These are phyloP conservation scores for Helicostylum pulchrum DNA, from an alignment of 192 early-diverging fungal genomes.

Conservation along the genomic window DNA sequence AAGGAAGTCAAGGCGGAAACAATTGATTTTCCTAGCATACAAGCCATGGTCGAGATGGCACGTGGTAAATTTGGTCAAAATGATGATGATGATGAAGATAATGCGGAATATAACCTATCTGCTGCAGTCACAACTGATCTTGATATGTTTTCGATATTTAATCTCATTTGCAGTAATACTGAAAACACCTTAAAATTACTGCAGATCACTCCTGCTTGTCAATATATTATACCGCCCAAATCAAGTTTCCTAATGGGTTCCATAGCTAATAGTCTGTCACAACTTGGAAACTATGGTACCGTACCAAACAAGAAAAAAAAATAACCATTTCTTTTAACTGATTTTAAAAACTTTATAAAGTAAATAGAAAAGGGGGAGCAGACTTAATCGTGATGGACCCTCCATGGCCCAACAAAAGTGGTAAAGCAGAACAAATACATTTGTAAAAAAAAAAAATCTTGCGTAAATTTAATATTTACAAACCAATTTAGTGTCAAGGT, in stretches of 20 bases:
- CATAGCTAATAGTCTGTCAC: constrained; percentile 18
- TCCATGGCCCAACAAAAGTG: constrained; percentile 70
- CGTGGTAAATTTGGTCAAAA: not conserved
- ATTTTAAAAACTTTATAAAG: constrained; percentile 11
- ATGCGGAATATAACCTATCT: not conserved
- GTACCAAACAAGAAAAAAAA: not conserved
- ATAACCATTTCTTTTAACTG: not conserved
- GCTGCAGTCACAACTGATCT: not conserved
- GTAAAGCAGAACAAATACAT: constrained; percentile 12
- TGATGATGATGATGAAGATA: not conserved
- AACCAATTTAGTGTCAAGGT: constrained; percentile 40
- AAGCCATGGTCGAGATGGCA: constrained; percentile 7
- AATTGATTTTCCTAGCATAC: constrained; percentile 12
- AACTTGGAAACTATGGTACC: constrained; percentile 16
- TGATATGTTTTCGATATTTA: constrained; percentile 15
- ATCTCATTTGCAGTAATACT: constrained; percentile 5
- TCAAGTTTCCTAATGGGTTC: constrained; percentile 23
- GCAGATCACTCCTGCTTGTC: not conserved
- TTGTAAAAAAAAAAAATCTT: not conserved
- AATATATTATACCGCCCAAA: constrained; percentile 18
- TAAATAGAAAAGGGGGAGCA: constrained; percentile 29
- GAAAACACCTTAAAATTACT: not conserved
- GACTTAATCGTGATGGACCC: constrained; percentile 59
- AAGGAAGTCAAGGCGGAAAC: not conserved
- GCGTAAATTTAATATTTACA: not conserved